phyloP scores from a whole-genome alignment of 2,329 filamentous ascomycete species.

The Alternaria gansuensis region DNA sequence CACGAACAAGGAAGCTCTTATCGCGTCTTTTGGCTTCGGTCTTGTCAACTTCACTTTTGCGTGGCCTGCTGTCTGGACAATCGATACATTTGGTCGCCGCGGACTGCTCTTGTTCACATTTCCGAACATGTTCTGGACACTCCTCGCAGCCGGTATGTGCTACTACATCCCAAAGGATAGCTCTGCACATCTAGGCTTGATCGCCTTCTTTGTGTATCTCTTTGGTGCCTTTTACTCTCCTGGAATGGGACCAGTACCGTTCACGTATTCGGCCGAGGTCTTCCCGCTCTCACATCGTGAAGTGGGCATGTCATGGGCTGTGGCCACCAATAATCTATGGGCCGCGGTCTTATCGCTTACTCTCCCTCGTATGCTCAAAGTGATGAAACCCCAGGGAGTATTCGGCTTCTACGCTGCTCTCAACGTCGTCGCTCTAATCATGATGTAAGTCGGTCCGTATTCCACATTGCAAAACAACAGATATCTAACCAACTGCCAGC shows the following conservation, averaged over 20 bases:
- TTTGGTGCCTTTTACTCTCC: constrained; percentile 57
- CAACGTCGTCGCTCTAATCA: constrained; percentile 67
- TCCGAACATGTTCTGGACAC: constrained; percentile 60
- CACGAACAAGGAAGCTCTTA: constrained; percentile 54
- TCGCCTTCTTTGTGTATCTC: constrained; percentile 66
- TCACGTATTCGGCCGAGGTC: constrained; percentile 62
- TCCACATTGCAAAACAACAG: neutral
- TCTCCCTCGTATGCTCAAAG: constrained; percentile 66
- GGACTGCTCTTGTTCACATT: constrained; percentile 61
- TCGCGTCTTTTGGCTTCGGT: constrained; percentile 67
- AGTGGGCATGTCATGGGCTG: constrained; percentile 74
- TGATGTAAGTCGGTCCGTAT: constrained; percentile 59
- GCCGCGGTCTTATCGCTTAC: constrained; percentile 68
- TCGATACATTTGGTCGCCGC: constrained; percentile 61
- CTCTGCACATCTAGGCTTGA: constrained; percentile 58
- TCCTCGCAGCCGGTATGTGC: constrained; percentile 61
- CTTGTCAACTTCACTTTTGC: constrained; percentile 68
- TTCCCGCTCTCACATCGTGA: constrained; percentile 76
- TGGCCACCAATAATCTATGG: constrained; percentile 66
- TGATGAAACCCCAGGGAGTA: constrained; percentile 62
- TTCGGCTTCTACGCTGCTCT: constrained; percentile 70
- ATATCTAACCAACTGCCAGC: neutral
- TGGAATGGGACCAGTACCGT: constrained; percentile 61
- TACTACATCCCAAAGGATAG: constrained; percentile 59
- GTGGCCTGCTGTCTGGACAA: constrained; percentile 67